Conservation (phyloP, 768 basidiomycete species). For the Pholiota microspora region DNA sequence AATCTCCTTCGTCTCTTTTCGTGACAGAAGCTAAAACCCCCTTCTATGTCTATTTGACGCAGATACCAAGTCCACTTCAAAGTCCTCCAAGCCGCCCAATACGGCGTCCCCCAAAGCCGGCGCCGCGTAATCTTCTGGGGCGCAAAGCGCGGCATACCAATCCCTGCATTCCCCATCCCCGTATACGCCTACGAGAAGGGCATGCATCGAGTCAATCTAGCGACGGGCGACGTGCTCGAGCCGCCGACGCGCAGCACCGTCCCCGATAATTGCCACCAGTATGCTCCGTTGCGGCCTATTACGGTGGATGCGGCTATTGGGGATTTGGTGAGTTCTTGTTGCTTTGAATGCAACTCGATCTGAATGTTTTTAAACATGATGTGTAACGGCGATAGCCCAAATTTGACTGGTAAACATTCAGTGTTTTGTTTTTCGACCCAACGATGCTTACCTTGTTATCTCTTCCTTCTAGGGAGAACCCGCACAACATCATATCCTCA, state of each 20-base stretch:
- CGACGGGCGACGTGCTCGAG: slow-evolving; percentile 38
- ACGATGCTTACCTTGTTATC: no score
- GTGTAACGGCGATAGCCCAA: slow-evolving; percentile 52
- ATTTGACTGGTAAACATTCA: slow-evolving; percentile 76
- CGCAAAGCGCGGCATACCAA: slow-evolving; percentile 50
- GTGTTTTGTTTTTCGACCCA: no score
- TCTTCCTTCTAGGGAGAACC: slow-evolving; percentile 62
- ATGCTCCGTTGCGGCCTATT: slow-evolving; percentile 58
- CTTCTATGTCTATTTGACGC: background rate
- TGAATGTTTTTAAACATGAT: no score
- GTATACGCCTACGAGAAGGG: slow-evolving; percentile 46
- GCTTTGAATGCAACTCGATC: no score
- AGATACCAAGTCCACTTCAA: slow-evolving; percentile 69
- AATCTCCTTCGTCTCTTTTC: background rate
- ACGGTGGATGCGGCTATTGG: slow-evolving; percentile 65
- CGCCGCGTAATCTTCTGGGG: slow-evolving; percentile 68
- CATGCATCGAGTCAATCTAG: slow-evolving; percentile 35
- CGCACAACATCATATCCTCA: slow-evolving; percentile 38
- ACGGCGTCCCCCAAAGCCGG: slow-evolving; percentile 71
- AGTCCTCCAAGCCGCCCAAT: slow-evolving; percentile 68
- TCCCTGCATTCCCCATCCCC: slow-evolving; percentile 67
- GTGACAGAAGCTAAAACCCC: background rate
- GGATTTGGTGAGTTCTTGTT: slow-evolving; percentile 53
- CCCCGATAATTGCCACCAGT: slow-evolving; percentile 39
- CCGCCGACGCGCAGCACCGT: slow-evolving; percentile 44